Evolutionary conservation across 176 grass and related monocot genomes (phyloP), one percentile per base, ranked within the genome.

Genomic region (Elymus sibiricus): DNA sequence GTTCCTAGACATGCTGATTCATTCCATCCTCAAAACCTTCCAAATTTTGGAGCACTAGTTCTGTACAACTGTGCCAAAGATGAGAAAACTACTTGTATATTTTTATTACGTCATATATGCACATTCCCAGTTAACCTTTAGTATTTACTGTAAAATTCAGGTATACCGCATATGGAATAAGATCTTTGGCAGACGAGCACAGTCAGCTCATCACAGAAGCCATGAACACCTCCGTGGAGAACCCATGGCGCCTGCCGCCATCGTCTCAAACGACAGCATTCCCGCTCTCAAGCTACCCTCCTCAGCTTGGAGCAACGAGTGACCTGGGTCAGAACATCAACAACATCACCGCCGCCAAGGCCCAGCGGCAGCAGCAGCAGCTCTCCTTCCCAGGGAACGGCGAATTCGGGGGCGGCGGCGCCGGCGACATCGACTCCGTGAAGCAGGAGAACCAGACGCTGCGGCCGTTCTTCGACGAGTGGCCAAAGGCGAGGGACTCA

Each of bases 381-480:
- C 62, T 86, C 4, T 90, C 74, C 10, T 90, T 93, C 47, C 72
- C 87, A 0, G 76, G 90, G 3, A 88, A 21, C 9, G 53, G 53
- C 19, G 53, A 58, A 7, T 58, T 58, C 2, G 53, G 25, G 21
- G 34, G 43, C 71, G 42, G 3, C 40, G 84, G 89, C 62, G 80
- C 73, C 53, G 90, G 87, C 15, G 19, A 17, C 29, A 55, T 62
- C 0, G 81, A 92, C 43, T 51, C 67, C 9, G 61, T 49, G 79
- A 86, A 93, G 83, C 85, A 92, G 82, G 77, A 93, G 44, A 85
- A 74, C 70, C 90, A 92, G 25, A 77, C 87, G 11, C 88, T 97
- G 78, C 90, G 80, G 71, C 91, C 89, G 32, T 98, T 98, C 91
- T 88, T 95, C 21, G 95, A 98, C 70, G 90, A 98, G 90, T 98